phyloP scores from a whole-genome alignment of 2,329 filamentous ascomycete genomes.

The Nigrospora sphaerica region DNA sequence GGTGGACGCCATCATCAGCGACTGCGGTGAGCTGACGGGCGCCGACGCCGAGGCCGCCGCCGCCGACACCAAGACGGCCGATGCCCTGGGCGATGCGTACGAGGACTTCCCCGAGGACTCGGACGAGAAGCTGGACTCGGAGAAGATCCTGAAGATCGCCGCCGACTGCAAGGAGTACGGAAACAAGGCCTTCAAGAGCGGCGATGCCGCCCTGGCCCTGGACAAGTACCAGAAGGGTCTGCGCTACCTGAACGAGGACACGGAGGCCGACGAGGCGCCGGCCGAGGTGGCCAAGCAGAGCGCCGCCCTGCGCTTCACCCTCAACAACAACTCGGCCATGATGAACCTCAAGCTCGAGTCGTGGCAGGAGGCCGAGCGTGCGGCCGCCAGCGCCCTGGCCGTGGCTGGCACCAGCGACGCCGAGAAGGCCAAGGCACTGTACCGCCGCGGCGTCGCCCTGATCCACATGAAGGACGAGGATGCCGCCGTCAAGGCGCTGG shows the following conservation, averaged over 20 bases:
- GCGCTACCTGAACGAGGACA: constrained; percentile 58
- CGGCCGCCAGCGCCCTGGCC: constrained; percentile 67
- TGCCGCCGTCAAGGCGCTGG: constrained; percentile 65
- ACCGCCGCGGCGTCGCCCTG: constrained; percentile 71
- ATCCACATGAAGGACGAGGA: constrained; percentile 80
- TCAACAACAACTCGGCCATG: constrained; percentile 85
- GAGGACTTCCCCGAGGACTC: constrained; percentile 92
- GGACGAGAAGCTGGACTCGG: constrained; percentile 53
- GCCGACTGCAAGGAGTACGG: constrained; percentile 84
- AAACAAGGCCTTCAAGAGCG: constrained; percentile 84
- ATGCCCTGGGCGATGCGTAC: constrained; percentile 81
- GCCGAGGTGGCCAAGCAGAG: constrained; percentile 61
- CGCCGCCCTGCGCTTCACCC: constrained; percentile 68
- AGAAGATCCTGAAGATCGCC: constrained; percentile 70
- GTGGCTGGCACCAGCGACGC: constrained; percentile 58
- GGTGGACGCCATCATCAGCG: constrained; percentile 64
- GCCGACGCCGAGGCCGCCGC: constrained; percentile 56
- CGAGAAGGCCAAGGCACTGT: constrained; percentile 85
- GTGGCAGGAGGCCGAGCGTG: constrained; percentile 63
- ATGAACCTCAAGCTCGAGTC: constrained; percentile 73
- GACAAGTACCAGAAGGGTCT: constrained; percentile 89
- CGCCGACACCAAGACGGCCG: constrained; percentile 57
- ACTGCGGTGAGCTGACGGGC: constrained; percentile 80
- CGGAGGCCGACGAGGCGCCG: constrained; percentile 58
- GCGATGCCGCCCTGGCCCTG: constrained; percentile 62